These are phyloP conservation scores for Cordyceps pruinosa DNA, from an alignment of 2,329 filamentous ascomycete genomes.

Conservation along the genomic window DNA sequence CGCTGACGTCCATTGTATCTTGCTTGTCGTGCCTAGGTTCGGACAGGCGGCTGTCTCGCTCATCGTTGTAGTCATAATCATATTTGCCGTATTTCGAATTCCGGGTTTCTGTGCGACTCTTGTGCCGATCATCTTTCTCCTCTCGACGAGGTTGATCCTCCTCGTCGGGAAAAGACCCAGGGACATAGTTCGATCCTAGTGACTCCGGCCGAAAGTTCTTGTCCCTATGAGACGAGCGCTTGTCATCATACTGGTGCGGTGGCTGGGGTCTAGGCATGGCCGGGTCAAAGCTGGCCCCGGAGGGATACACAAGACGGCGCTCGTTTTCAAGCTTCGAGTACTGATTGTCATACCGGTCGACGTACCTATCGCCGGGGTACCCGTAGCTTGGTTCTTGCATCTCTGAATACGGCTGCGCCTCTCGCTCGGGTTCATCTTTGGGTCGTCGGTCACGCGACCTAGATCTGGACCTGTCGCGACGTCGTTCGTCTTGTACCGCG, in stretches of 20 bases:
- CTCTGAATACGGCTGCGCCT: constrained; percentile 30
- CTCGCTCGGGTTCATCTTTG: constrained; percentile 25
- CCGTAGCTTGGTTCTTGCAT: constrained; percentile 36
- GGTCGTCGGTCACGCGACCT: constrained; percentile 31
- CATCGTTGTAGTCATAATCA: constrained; percentile 24
- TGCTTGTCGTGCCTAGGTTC: constrained; percentile 17
- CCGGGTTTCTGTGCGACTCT: constrained; percentile 15
- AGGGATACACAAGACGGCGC: constrained; percentile 31
- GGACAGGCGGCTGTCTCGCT: constrained; percentile 22
- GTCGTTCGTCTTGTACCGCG: constrained; percentile 37
- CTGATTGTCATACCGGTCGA: constrained; percentile 28
- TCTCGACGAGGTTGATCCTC: constrained; percentile 16
- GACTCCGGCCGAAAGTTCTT: constrained; percentile 29
- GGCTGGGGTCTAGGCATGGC: constrained; percentile 32
- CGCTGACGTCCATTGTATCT: constrained; percentile 19
- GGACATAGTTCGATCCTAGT: constrained; percentile 26
- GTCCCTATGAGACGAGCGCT: constrained; percentile 26
- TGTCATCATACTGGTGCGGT: constrained; percentile 35
- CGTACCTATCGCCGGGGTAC: constrained; percentile 30
- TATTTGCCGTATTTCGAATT: constrained; percentile 13
- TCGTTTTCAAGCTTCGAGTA: constrained; percentile 26
- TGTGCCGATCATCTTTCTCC: constrained; percentile 11
- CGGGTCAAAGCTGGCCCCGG: constrained; percentile 29
- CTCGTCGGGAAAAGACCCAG: constrained; percentile 29
- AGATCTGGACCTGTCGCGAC: constrained; percentile 43